A percentile compares a stretch with the other conserved stretches of the same genome.
Conservation (phyloP, 2,329 filamentous ascomycete species). For the Phyllosticta ampelicida region DNA sequence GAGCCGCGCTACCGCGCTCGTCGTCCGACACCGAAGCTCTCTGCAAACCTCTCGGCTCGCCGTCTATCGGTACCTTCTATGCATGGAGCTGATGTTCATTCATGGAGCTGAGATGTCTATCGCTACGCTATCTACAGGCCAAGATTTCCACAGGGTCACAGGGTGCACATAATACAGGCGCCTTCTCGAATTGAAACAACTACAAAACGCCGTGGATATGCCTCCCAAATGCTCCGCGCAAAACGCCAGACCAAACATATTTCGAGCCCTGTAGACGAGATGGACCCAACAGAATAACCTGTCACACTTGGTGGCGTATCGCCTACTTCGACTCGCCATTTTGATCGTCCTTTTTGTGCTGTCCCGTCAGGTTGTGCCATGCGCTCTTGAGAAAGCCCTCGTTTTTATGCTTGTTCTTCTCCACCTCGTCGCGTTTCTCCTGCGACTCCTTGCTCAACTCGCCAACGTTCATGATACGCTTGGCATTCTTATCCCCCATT, state of each 20-base stretch:
- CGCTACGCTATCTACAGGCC: background rate
- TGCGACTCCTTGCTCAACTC: constrained; percentile 31
- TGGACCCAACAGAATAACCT: constrained; percentile 10
- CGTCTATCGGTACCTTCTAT: no score
- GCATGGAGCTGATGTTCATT: background rate
- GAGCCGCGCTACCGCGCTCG: background rate
- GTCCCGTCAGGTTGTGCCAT: constrained; percentile 86
- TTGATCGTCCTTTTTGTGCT: constrained; percentile 33
- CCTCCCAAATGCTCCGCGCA: constrained; percentile 6
- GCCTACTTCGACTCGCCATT: constrained; percentile 25
- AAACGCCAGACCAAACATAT: constrained; percentile 10
- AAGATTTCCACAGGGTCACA: background rate
- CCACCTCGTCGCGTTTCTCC: constrained; percentile 16
- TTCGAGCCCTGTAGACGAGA: background rate
- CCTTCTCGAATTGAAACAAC: background rate
- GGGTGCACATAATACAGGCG: background rate
- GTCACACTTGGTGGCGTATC: constrained; percentile 14
- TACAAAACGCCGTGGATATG: constrained; percentile 9
- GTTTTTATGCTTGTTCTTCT: constrained; percentile 48
- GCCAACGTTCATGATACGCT: constrained; percentile 77
- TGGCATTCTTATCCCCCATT: constrained; percentile 84
- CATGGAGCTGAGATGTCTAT: constrained; percentile 7
- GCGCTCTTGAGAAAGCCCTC: constrained; percentile 88
- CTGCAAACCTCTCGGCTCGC: background rate
- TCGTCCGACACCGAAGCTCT: constrained; percentile 3